These are phyloP conservation scores for Hygrophoropsis aurantiaca DNA, from an alignment of 768 basidiomycete genomes.

Conservation along the genomic window DNA sequence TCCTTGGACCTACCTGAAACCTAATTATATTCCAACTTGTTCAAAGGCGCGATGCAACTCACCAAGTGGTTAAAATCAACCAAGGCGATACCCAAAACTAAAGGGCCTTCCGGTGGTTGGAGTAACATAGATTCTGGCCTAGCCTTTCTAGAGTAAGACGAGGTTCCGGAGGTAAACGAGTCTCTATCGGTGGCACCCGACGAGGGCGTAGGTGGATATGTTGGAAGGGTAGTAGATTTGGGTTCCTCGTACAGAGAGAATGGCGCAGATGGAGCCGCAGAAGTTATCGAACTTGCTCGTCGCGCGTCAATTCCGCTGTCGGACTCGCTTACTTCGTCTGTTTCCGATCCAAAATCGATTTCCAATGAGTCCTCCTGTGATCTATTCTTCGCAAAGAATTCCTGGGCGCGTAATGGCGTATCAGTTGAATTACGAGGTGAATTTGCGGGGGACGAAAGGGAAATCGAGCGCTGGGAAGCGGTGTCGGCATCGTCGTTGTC, in stretches of 20 bases:
- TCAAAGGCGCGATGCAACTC: slow-evolving; percentile 23
- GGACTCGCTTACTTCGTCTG: slow-evolving; percentile 53
- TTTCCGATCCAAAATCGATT: slow-evolving; percentile 54
- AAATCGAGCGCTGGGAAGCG: slow-evolving; percentile 76
- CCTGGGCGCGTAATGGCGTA: slow-evolving; percentile 20
- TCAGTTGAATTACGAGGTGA: slow-evolving; percentile 46
- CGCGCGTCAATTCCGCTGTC: slow-evolving; percentile 30
- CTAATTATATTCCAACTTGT: slow-evolving; percentile 11
- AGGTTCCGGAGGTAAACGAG: slow-evolving; percentile 65
- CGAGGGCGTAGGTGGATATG: slow-evolving; percentile 60
- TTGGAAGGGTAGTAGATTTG: slow-evolving; percentile 35
- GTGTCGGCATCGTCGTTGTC: slow-evolving; percentile 72
- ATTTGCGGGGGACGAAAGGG: slow-evolving; percentile 62
- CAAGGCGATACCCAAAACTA: slow-evolving; percentile 86
- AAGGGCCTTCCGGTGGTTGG: slow-evolving; percentile 50
- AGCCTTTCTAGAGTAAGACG: slow-evolving; percentile 57
- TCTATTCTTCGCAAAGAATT: slow-evolving; percentile 38
- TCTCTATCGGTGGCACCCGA: slow-evolving; percentile 45
- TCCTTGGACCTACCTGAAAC: slow-evolving; percentile 81
- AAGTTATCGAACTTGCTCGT: slow-evolving; percentile 52
- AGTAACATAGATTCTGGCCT: slow-evolving; percentile 78
- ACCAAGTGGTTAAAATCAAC: slow-evolving; percentile 96
- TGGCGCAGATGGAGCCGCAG: slow-evolving; percentile 47
- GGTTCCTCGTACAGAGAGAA: slow-evolving; percentile 33
- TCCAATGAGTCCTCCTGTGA: slow-evolving; percentile 49